Conservation (phyloP, 768 basidiomycete species). For the Terana coerulea region DNA sequence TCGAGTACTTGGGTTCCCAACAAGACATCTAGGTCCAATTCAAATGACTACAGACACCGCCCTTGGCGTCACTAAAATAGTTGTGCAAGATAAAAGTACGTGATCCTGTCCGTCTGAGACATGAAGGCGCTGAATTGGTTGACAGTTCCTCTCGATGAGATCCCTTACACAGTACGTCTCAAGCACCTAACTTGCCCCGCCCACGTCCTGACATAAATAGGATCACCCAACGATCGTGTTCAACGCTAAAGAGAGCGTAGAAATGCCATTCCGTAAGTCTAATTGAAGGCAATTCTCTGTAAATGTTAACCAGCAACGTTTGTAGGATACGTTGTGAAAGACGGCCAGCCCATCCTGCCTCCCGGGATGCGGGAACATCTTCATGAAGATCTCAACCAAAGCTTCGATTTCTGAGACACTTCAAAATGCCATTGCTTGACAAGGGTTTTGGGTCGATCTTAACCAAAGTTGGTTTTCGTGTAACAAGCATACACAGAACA, state of each 20-base stretch:
- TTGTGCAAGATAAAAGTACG: conserved; percentile 69
- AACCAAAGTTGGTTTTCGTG: too few species aligned
- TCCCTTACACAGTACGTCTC: conserved; percentile 72
- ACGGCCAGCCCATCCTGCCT: conserved; percentile 72
- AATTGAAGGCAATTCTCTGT: too few species aligned
- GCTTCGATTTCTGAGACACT: conserved; percentile 79
- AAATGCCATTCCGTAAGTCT: conserved; percentile 94
- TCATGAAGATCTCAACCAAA: conserved; percentile 80
- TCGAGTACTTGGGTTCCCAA: conserved; percentile 81
- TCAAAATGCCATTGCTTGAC: too few species aligned
- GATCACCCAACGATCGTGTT: conserved; percentile 89
- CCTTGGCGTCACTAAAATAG: conserved; percentile 81
- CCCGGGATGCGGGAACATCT: conserved; percentile 88
- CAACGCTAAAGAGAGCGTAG: conserved; percentile 84
- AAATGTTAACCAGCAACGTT: too few species aligned
- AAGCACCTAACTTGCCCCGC: background rate
- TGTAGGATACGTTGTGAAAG: conserved; percentile 43
- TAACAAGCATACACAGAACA: too few species aligned
- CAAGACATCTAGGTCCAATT: conserved; percentile 76
- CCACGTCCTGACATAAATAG: conserved; percentile 33
- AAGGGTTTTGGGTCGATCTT: too few species aligned
- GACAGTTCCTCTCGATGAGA: conserved; percentile 59
- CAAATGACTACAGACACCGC: conserved; percentile 99
- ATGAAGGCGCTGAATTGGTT: background rate
- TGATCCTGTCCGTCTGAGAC: too few species aligned